Percentiles rank a stretch among this genome's conserved stretches.
Conservation (phyloP, 306 rosid species). For the Pterocarpus macrocarpus region DNA sequence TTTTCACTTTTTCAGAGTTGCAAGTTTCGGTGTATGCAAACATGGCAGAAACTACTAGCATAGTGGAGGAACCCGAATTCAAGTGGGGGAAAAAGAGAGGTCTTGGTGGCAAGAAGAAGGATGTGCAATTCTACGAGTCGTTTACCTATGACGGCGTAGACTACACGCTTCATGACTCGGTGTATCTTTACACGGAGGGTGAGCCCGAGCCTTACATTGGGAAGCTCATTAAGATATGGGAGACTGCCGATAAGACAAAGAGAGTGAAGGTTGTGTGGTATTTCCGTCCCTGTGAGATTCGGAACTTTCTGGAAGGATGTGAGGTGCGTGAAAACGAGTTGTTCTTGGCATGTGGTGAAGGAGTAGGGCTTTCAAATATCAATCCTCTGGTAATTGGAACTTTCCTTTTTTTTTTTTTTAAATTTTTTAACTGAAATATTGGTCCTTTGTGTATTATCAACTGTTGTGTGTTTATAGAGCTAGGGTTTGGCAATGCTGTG, state of each 20-base stretch:
- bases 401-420: background rate
- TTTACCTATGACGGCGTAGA: constrained; percentile 75
- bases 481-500: constrained; percentile 7
- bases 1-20: constrained; percentile 19
- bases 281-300: constrained; percentile 83
- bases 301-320: constrained; percentile 55
- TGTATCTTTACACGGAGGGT: constrained; percentile 71
- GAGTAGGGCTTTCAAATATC: constrained; percentile 74
- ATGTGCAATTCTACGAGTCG: constrained; percentile 67
- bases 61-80: constrained; percentile 57
- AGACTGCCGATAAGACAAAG: constrained; percentile 61
- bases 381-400: constrained; percentile 76
- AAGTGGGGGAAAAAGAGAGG: constrained; percentile 69
- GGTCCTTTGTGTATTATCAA: background rate
- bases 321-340: constrained; percentile 62
- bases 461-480: background rate
- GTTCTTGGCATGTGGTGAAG: constrained; percentile 85
- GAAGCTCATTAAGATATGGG: constrained; percentile 80
- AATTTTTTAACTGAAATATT: background rate
- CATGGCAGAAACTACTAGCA: constrained; percentile 56
- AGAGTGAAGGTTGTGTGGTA: constrained; percentile 84
- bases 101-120: constrained; percentile 64
- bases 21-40: constrained; percentile 35
- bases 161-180: constrained; percentile 73
- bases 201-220: constrained; percentile 79